Percentiles rank a stretch among this genome's conserved stretches.
phyloP scores from a whole-genome alignment of 371 early-diverging fungal genomes.

The Rhizopus delemar region DNA sequence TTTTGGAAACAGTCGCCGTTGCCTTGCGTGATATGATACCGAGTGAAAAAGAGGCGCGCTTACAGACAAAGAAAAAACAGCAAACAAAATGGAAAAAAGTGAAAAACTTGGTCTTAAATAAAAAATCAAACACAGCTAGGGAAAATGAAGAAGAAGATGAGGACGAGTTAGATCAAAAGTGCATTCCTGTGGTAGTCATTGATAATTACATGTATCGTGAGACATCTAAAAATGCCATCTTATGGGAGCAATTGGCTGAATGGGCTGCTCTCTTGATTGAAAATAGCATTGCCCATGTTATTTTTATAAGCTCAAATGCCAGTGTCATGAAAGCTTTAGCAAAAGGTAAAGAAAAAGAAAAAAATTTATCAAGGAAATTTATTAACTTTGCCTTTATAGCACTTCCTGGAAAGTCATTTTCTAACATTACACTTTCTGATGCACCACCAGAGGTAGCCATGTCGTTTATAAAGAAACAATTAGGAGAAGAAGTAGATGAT shows the following conservation, averaged over 20 bases:
- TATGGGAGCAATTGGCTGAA: constrained; percentile 77
- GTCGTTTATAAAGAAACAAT: constrained; percentile 60
- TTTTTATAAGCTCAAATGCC: constrained; percentile 83
- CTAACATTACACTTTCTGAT: constrained; percentile 69
- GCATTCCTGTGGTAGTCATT: constrained; percentile 88
- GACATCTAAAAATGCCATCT: constrained; percentile 43
- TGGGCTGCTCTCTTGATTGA: constrained; percentile 79
- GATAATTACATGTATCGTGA: constrained; percentile 82
- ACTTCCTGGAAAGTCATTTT: constrained; percentile 77
- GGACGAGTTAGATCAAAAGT: constrained; percentile 24
- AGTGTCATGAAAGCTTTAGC: constrained; percentile 69
- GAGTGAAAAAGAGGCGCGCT: constrained; percentile 9
- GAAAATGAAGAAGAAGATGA: constrained; percentile 8
- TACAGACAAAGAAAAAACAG: not conserved
- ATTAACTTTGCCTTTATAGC: constrained; percentile 35
- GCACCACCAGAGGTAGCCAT: constrained; percentile 70
- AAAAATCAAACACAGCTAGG: constrained; percentile 1
- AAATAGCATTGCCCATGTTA: constrained; percentile 84
- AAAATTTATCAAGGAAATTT: not conserved
- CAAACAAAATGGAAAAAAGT: constrained; percentile 3
- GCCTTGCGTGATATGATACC: constrained; percentile 43
- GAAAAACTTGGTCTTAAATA: not conserved
- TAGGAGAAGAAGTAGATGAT: constrained; percentile 53
- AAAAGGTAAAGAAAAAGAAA: constrained; percentile 46
- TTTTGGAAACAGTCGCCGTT: constrained; percentile 60